These are phyloP conservation scores for Rhododendron simsii DNA, from an alignment of 148 eudicot genomes.

Conservation along the genomic window DNA sequence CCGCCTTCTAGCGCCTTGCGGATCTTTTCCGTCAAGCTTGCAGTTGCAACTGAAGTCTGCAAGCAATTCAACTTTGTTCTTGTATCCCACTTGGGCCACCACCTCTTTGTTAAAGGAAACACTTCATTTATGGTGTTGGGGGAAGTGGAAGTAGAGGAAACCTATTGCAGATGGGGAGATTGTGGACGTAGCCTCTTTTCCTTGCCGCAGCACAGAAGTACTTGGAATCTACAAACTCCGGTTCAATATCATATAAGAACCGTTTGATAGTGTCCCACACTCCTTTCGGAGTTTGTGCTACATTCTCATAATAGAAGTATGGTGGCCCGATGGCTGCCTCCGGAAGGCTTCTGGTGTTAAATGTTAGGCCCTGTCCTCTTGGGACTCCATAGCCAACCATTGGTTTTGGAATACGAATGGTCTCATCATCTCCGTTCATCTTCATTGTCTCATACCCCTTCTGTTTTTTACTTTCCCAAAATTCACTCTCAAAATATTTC, in stretches of 20 bases:
- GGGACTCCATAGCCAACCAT: conserved; percentile 94
- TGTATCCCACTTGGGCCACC: conserved; percentile 91
- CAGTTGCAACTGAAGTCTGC: conserved; percentile 69
- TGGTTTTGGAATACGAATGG: conserved; percentile 74
- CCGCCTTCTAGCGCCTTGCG: conserved; percentile 54
- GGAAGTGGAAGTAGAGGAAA: conserved; percentile 69
- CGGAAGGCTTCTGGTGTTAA: conserved; percentile 45
- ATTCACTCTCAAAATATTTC: conserved; percentile 23
- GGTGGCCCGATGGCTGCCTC: conserved; percentile 71
- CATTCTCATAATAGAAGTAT: conserved; percentile 82
- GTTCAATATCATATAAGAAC: conserved; percentile 64
- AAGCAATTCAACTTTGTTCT: conserved; percentile 71
- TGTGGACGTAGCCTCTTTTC: conserved; percentile 83
- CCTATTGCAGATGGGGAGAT: conserved; percentile 60
- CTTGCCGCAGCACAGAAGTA: conserved; percentile 73
- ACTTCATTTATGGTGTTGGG: conserved; percentile 67
- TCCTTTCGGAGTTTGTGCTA: conserved; percentile 84
- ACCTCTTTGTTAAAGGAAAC: conserved; percentile 56
- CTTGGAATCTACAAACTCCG: conserved; percentile 89
- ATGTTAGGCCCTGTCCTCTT: conserved; percentile 12
- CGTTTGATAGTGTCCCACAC: conserved; percentile 81
- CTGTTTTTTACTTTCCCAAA: conserved; percentile 28
- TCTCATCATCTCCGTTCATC: conserved; percentile 30
- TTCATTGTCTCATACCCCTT: conserved; percentile 11
- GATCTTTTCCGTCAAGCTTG: conserved; percentile 56